These are phyloP conservation scores for Mucor racemosus DNA, from an alignment of 371 early-diverging fungal genomes.

Conservation along the genomic window DNA sequence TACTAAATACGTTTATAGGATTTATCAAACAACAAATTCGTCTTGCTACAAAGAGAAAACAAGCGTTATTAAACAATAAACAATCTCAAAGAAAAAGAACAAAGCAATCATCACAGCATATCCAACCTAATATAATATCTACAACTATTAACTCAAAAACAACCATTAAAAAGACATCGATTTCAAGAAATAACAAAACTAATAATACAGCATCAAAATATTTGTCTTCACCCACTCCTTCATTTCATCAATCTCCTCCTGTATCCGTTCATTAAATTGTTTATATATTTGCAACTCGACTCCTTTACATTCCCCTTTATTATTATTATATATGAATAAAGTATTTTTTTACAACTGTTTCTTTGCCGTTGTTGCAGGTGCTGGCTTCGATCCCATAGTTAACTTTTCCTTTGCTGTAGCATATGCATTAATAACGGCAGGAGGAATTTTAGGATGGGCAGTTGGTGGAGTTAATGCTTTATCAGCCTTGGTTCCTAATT, in stretches of 20 bases:
- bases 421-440: slow-evolving; percentile 26
- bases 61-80: neutral
- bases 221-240: slow-evolving; percentile 1
- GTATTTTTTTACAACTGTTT: slow-evolving; percentile 1
- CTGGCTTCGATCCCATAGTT: neutral
- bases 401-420: slow-evolving; percentile 15
- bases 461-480: slow-evolving; percentile 25
- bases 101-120: neutral
- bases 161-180: neutral
- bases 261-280: slow-evolving; percentile 26
- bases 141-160: neutral
- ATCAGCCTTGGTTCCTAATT: slow-evolving; percentile 9
- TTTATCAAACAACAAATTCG: slow-evolving; percentile 37
- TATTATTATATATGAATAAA: neutral
- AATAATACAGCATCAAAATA: neutral
- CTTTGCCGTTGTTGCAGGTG: neutral
- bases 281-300: neutral
- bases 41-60: slow-evolving; percentile 1
- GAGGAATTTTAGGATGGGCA: slow-evolving; percentile 34
- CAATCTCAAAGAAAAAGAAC: slow-evolving; percentile 11
- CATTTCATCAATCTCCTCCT: slow-evolving; percentile 27
- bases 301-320: neutral
- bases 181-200: neutral
- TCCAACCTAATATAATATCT: neutral
- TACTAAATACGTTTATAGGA: slow-evolving; percentile 11